These are phyloP conservation scores for Mortierella claussenii DNA, from an alignment of 192 early-diverging fungal genomes.

Conservation along the genomic window DNA sequence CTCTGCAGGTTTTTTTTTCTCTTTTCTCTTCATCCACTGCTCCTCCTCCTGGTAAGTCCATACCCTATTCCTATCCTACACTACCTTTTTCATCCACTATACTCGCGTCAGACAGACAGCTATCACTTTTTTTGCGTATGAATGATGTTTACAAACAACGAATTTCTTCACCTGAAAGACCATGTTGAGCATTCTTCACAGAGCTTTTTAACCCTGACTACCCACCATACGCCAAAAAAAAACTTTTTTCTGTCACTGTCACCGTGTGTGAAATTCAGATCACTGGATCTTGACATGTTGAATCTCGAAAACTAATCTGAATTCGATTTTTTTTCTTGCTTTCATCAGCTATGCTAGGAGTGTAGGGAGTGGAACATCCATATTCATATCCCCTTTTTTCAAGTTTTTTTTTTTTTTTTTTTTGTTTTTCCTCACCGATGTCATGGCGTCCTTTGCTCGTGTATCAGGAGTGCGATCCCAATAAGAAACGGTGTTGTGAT, in stretches of 20 bases:
- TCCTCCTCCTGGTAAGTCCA: not conserved
- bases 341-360: constrained; percentile 16
- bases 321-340: not conserved
- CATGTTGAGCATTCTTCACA: constrained; percentile 55
- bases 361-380: too few species aligned
- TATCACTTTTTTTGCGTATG: too few species aligned
- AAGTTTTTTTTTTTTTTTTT: not conserved
- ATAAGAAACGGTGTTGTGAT: too few species aligned
- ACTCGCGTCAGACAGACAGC: too few species aligned
- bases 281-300: not conserved
- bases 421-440: not conserved
- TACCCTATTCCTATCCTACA: not conserved
- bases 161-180: constrained; percentile 58
- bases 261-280: not conserved
- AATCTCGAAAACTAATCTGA: constrained; percentile 1
- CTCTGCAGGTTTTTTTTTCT: constrained; percentile 26
- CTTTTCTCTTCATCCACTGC: not conserved
- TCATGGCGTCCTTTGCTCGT: too few species aligned
- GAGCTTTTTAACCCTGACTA: constrained; percentile 57
- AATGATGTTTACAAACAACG: constrained; percentile 56
- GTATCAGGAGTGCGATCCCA: too few species aligned
- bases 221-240: constrained; percentile 13
- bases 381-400: not conserved
- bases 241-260: not conserved
- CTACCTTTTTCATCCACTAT: not conserved